Evolutionary conservation across 2,329 filamentous ascomycete genomes (phyloP).

Genomic region (Aspergillus carbonarius): DNA sequence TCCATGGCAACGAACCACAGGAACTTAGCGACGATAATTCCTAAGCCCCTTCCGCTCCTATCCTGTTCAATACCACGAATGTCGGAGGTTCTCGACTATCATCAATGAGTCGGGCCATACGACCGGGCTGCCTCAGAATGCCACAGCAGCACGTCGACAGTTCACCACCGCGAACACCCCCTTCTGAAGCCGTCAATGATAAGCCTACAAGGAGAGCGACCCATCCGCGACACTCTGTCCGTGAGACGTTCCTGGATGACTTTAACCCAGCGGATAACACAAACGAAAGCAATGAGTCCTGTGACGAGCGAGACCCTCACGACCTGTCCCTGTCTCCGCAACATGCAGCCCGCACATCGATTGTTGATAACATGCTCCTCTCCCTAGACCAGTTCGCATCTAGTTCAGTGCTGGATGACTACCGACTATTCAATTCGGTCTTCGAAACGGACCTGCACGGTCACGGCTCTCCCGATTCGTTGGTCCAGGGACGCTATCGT

Average conservation of each 20-base stretch:
- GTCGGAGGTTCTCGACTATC: neutral
- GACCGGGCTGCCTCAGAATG: constrained; percentile 23
- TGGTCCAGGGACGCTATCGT: constrained; percentile 46
- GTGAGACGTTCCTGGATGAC: constrained; percentile 43
- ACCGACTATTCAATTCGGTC: constrained; percentile 41
- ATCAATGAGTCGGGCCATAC: constrained; percentile 16
- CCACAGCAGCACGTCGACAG: constrained; percentile 29
- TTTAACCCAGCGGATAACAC: constrained; percentile 32
- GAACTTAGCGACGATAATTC: neutral
- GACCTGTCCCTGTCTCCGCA: constrained; percentile 78
- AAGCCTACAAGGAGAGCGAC: constrained; percentile 30
- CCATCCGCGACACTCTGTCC: constrained; percentile 35
- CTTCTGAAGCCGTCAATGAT: constrained; percentile 35
- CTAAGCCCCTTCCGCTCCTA: neutral
- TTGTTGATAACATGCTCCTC: constrained; percentile 93
- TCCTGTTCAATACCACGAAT: constrained; percentile 7
- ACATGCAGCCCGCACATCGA: constrained; percentile 79
- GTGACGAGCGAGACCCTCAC: constrained; percentile 56
- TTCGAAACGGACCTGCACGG: constrained; percentile 41
- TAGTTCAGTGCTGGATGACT: constrained; percentile 36
- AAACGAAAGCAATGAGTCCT: constrained; percentile 35
- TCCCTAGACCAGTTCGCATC: constrained; percentile 80
- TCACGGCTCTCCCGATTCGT: constrained; percentile 30
- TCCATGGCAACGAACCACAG: neutral
- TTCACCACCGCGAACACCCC: constrained; percentile 44